Conservation (phyloP, 2,329 filamentous ascomycete genomes). For the Dichotomopilus funicola region DNA sequence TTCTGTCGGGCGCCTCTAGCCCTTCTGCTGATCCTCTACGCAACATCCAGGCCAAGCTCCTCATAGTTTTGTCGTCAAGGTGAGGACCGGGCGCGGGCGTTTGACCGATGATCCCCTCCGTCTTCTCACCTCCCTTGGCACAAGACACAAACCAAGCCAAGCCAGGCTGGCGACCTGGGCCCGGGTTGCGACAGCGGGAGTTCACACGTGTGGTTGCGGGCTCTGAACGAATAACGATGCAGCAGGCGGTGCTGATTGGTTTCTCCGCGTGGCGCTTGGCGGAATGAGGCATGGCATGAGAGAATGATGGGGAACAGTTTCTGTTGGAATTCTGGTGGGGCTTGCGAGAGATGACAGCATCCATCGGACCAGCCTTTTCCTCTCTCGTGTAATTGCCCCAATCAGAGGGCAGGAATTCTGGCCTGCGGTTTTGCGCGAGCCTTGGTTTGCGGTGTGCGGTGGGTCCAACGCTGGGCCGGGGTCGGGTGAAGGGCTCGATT, state of each 20-base stretch:
- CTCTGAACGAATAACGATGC: conserved; percentile 10
- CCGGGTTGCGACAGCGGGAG: background rate
- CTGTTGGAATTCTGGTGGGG: background rate
- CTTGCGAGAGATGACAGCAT: conserved; percentile 6
- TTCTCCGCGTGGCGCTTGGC: conserved; percentile 15
- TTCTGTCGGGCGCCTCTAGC: too few species aligned
- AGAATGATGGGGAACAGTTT: too few species aligned
- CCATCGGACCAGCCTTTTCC: background rate
- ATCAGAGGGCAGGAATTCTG: background rate
- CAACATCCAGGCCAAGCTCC: too few species aligned
- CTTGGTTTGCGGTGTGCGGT: background rate
- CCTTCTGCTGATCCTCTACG: too few species aligned
- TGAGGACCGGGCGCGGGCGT: background rate
- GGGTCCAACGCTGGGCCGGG: conserved; percentile 12
- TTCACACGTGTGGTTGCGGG: conserved; percentile 14
- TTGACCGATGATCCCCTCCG: conserved; percentile 7
- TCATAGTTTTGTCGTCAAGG: too few species aligned
- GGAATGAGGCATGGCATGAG: background rate
- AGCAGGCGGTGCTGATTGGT: conserved; percentile 11
- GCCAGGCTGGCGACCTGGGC: background rate
- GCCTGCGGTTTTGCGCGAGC: background rate
- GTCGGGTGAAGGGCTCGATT: conserved; percentile 22
- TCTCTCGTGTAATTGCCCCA: background rate
- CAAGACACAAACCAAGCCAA: background rate
- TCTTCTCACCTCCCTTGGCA: conserved; percentile 3